Base-by-base conservation (phyloP, 192 early-diverging fungal species). In the Jimgerdemannia lactiflua region DNA sequence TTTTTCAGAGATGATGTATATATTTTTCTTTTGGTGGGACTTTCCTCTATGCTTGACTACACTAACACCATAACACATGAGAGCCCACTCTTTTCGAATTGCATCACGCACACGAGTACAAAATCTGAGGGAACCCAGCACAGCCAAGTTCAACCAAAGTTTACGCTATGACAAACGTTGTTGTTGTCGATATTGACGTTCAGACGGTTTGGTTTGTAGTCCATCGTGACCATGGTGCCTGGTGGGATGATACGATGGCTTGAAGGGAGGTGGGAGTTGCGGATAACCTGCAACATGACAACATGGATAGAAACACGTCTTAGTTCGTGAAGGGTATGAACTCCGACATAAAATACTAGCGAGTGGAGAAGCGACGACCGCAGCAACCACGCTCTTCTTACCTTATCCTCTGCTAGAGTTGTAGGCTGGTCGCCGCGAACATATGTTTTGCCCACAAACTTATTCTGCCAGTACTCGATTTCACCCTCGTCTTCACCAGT, bases 141-240 rank as follows among this genome's bases (percentile, higher is more conserved):
- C 49, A 6, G 14, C 49, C 49, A 59, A 59, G 14, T 59, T 59
- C 49, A 87, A 63, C 86, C 82, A 66, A 81, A 83, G 8, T 77
- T 70, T 14, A 87, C 86, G 71, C 70, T 74, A 17, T 41, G 71
- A n/a, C 84, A 72, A n/a, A 77, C 71, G 64, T 79, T 75, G 18
- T 70, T 70, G 6, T 74, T 66, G 65, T 82, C 80, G n/a, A 86
- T 67, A 17, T 80, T 39, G 29, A 89, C 67, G 69, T 89, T 89
- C 43, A 89, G 43, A 40, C 87, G 71, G 11, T 84, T 77, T 17
- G 82, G 79, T 39, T 69, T 43, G 65, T 71, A 87, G 40, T 89
- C 87, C 84, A 84, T 82, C 3, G 87, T 89, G 49, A 75, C 70
- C 4, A 87, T 71, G 14, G 76, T 43, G 44, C 80, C 74, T 9